Conservation (phyloP, 2,329 filamentous ascomycete genomes). For the Aspergillus brasiliensis region DNA sequence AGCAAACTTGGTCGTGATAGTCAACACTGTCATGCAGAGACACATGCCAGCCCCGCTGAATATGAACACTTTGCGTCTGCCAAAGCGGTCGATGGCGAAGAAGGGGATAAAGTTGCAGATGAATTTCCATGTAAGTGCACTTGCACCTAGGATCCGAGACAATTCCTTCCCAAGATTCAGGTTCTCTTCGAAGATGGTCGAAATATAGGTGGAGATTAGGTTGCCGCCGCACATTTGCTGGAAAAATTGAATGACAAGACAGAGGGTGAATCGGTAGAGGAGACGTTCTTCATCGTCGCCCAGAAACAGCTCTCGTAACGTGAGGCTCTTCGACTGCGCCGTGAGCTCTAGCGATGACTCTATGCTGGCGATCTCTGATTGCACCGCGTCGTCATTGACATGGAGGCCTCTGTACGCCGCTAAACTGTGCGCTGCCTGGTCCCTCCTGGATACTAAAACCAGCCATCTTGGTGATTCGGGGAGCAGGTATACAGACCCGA, state of each 20-base stretch:
- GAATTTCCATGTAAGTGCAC: constrained; percentile 60
- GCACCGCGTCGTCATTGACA: constrained; percentile 11
- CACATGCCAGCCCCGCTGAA: constrained; percentile 56
- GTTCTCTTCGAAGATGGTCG: constrained; percentile 20
- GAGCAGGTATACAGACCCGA: constrained; percentile 48
- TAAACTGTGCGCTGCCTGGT: constrained; percentile 18
- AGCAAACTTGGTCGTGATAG: constrained; percentile 39
- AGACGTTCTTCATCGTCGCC: constrained; percentile 22
- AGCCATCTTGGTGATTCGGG: constrained; percentile 51
- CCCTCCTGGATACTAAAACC: constrained; percentile 18
- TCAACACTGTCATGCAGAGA: constrained; percentile 57
- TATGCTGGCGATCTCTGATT: constrained; percentile 21
- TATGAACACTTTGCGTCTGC: constrained; percentile 55
- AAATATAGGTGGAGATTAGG: constrained; percentile 18
- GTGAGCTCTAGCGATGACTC: constrained; percentile 18
- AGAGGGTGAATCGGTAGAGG: constrained; percentile 21
- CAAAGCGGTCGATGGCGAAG: constrained; percentile 55
- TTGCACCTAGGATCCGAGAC: constrained; percentile 45
- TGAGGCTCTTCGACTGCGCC: background rate
- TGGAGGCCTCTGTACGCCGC: constrained; percentile 17
- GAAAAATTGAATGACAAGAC: constrained; percentile 20
- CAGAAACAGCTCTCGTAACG: background rate
- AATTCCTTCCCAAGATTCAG: constrained; percentile 14
- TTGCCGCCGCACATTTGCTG: constrained; percentile 24
- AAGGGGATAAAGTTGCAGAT: constrained; percentile 55